Conservation (phyloP, 352 stramenopile genomes). For the Phytophthora fragariaefolia region DNA sequence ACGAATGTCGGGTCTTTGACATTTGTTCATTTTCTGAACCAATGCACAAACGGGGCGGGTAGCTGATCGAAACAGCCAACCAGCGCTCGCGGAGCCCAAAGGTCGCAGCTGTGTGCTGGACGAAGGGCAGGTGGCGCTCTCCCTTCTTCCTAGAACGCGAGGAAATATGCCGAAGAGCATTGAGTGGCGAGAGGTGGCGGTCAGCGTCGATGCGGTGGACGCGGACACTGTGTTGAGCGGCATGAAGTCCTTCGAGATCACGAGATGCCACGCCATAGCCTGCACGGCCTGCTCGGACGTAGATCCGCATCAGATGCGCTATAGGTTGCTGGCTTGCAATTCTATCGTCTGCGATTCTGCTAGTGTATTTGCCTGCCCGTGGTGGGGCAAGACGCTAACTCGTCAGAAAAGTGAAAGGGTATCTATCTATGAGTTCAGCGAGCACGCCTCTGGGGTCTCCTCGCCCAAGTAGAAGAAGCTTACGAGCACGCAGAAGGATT, state of each 20-base stretch:
- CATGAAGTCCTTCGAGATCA: constrained; percentile 6
- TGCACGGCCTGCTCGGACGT: background rate
- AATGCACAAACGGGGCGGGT: background rate
- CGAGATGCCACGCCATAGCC: constrained; percentile 1
- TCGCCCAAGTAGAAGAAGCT: constrained; percentile 17
- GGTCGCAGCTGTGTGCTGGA: background rate
- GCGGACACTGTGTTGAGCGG: background rate
- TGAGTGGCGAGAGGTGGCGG: background rate
- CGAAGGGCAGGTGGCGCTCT: background rate
- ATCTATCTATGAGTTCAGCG: constrained; percentile 1
- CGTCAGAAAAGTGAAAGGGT: background rate
- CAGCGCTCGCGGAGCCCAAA: background rate
- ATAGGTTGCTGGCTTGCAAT: constrained; percentile 2
- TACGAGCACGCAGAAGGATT: background rate
- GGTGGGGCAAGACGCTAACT: constrained; percentile 3
- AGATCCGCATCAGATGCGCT: constrained; percentile 6
- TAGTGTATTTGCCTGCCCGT: background rate
- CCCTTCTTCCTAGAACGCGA: background rate
- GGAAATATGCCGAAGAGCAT: constrained; percentile 2
- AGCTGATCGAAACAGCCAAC: background rate
- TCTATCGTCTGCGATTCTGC: background rate
- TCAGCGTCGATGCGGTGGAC: background rate
- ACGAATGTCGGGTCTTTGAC: background rate
- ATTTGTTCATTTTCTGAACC: background rate
- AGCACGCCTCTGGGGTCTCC: background rate